Conservation (phyloP, 768 basidiomycete genomes). For the Boletus huronensis region DNA sequence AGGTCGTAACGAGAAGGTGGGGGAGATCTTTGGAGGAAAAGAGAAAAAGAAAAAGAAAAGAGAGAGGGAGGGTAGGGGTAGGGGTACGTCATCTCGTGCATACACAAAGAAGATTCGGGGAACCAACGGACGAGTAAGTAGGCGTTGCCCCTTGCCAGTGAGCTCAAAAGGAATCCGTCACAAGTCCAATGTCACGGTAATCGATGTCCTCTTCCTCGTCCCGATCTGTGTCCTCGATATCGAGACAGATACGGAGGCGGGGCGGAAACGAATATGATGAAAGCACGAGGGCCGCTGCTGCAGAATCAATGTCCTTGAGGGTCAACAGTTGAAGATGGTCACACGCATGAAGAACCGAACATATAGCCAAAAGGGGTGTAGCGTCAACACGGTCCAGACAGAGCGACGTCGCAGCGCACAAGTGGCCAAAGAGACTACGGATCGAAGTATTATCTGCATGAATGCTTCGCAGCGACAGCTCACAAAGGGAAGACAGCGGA, state of each 20-base stretch:
- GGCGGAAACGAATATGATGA: conserved; percentile 3
- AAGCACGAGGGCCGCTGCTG: conserved; percentile 1
- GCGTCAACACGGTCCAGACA: conserved; percentile 7
- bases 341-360: conserved; percentile 1
- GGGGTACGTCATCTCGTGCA: background rate
- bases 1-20: background rate
- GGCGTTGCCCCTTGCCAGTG: background rate
- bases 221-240: conserved; percentile 5
- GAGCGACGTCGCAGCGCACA: conserved; percentile 6
- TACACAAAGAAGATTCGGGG: background rate
- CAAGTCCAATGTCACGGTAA: background rate
- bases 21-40: background rate
- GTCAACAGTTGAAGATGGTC: conserved; percentile 9
- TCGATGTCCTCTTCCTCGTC: background rate
- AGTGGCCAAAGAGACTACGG: background rate
- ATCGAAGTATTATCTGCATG: conserved; percentile 1
- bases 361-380: background rate
- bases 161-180: background rate
- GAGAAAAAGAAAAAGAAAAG: background rate
- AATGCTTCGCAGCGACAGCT: conserved; percentile 13
- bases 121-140: background rate
- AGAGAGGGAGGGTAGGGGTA: background rate
- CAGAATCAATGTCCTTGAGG: conserved; percentile 7
- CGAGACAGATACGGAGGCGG: conserved; percentile 15
- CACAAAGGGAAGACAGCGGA: conserved; percentile 3